Evolutionary conservation across 2,329 filamentous ascomycete genomes (phyloP), one percentile per base, ranked within the genome.

Genomic region (Hymenotorrendiella dingleyae): DNA sequence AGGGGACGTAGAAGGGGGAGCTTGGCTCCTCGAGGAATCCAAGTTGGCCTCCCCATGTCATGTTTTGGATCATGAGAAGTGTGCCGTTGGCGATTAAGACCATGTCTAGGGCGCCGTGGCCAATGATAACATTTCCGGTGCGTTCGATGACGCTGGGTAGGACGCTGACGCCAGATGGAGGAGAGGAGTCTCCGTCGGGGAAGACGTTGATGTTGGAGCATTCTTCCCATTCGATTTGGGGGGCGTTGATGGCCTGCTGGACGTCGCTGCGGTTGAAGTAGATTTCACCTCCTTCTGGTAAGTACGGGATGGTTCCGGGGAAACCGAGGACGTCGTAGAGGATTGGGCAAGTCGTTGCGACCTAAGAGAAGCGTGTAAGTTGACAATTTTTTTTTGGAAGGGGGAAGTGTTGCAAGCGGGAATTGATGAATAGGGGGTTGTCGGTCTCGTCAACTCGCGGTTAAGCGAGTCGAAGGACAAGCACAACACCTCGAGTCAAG

Each of bases 81-180:
- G 72, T 65, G 3, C 78, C 80, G 53, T 83, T 78, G 1, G 69
- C 73, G 45, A 84, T 75, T 42, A 83, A 63, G 0, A 78, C 50
- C 17, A 9, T 42, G 20, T 46, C 44, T 3, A 83, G 71, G 36
- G 74, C 67, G 9, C 84, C 86, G 56, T 90, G 84, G 3, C 72
- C 82, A 55, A 93, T 79, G 52, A 93, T 72, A 7, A 86, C 85
- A 48, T 82, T 81, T 35, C 83, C 72, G 1, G 84, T 85, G 23
- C 71, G 69, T 55, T 91, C 85, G 49, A 91, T 86, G 26, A 91
- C 78, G 27, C 76, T 67, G 0, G 84, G 84, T 0, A 91, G 70
- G 1, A 77, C 77, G 33, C 65, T 72, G 56, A 75, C 71, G 45
- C 63, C 72, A 1, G 76, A 76, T 19, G 72, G 77, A 17, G 64